phyloP scores from a whole-genome alignment of 768 basidiomycete genomes.

The Tricholoma bakamatsutake region DNA sequence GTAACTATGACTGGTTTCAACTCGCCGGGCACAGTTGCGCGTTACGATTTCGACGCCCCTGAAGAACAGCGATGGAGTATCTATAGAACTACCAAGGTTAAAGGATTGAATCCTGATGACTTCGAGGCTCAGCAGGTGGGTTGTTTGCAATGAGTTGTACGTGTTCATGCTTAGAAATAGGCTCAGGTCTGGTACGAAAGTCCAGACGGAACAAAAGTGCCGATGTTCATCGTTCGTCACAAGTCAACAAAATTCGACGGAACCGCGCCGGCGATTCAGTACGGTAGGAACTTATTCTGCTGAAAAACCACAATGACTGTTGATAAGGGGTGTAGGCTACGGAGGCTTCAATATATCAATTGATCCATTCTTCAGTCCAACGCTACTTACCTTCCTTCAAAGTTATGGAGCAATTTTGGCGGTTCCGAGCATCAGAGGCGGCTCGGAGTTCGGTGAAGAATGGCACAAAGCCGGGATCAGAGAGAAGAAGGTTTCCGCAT shows the following conservation, averaged over 20 bases:
- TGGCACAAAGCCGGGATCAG: constrained; percentile 73
- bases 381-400: constrained; percentile 69
- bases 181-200: constrained; percentile 67
- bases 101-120: constrained; percentile 58
- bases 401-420: constrained; percentile 65
- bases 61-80: constrained; percentile 47
- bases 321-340: constrained; percentile 43
- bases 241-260: constrained; percentile 65
- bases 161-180: background rate
- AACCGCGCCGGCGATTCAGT: constrained; percentile 71
- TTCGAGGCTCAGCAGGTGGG: constrained; percentile 62
- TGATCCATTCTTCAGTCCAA: constrained; percentile 64
- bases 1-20: constrained; percentile 63
- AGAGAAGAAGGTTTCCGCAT: constrained; percentile 54
- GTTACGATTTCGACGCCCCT: constrained; percentile 58
- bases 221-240: constrained; percentile 82
- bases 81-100: constrained; percentile 51
- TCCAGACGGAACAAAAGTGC: constrained; percentile 75
- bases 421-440: constrained; percentile 55
- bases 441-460: constrained; percentile 77
- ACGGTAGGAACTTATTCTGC: constrained; percentile 38
- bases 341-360: constrained; percentile 78
- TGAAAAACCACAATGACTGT: background rate
- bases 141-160: background rate
- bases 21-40: constrained; percentile 61